Base-by-base conservation (phyloP, 2,329 filamentous ascomycete species). In the Pseudopyrenochaeta lycopersici region DNA sequence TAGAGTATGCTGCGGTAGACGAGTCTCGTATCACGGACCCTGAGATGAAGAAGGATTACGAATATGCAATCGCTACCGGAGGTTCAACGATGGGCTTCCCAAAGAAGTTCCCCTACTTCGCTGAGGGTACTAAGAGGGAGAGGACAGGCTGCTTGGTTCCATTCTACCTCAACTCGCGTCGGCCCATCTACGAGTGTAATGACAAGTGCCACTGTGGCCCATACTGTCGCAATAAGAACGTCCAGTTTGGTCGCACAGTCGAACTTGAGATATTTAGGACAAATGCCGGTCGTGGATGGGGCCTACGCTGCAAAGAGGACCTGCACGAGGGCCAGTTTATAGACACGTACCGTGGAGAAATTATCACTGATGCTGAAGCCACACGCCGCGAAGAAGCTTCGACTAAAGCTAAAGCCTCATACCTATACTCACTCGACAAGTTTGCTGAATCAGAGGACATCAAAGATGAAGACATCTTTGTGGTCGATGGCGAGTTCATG, bases 361-460 rank as follows among this genome's bases (percentile, higher is more conserved):
- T 82, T 17, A 80, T 82, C 43, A 82, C 79, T 0, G 75, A 78
- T 35, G 70, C 66, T 0, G 80, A 93, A 75, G 90, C 91, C 0
- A 82, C 87, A 14, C 78, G 80, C 1, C 86, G 91, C 2, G 88
- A 90, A 6, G 77, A 79, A 1, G 76, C 79, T 0, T 83, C 86
- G 2, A 70, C 66, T 1, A 80, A 85, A 53, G 81, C 82, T n/a
- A 93, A 93, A 64, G 87, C 90, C 18, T 86, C 90, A 0, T 95
- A 95, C 63, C 82, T 95, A 1, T 95, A 94, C 72, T 86, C 84
- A 1, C 84, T 96, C 1, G 91, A 96, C 78, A 95, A 95, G 70
- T 94, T 93, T 69, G 84, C 81, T 1, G 83, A 89, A 1, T 79
- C 89, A 0, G 78, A 81, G 3, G 83, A 81, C 0, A 76, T 89